Conservation (phyloP, 192 early-diverging fungal genomes). For the Chytriomyces confervae region DNA sequence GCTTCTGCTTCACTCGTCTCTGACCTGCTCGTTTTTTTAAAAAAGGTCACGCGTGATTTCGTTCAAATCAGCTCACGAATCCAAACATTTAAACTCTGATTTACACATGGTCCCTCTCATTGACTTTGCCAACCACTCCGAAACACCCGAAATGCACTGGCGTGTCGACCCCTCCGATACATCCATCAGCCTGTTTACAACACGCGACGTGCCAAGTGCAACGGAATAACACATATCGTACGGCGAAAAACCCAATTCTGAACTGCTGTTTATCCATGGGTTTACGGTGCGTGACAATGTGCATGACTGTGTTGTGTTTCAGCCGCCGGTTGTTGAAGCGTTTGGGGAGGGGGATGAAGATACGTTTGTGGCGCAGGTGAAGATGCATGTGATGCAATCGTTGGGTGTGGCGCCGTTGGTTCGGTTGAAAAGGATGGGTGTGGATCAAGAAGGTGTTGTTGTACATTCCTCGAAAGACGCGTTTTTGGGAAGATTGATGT, state of each 20-base stretch:
- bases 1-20: not conserved
- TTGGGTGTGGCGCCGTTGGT: not conserved
- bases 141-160: conserved; percentile 64
- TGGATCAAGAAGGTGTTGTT: not conserved
- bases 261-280: conserved; percentile 74
- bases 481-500: not conserved
- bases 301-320: conserved; percentile 34
- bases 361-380: not conserved
- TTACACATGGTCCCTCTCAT: conserved; percentile 69
- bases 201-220: conserved; percentile 14
- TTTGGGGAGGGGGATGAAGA: conserved; percentile 31
- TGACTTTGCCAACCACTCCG: conserved; percentile 76
- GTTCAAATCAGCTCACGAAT: conserved; percentile 44
- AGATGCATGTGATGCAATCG: not conserved
- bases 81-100: conserved; percentile 37
- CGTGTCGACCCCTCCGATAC: conserved; percentile 46
- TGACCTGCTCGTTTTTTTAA: not conserved
- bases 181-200: conserved; percentile 34
- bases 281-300: conserved; percentile 65
- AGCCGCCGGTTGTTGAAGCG: conserved; percentile 41
- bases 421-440: not conserved
- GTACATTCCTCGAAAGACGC: not conserved
- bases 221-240: conserved; percentile 66
- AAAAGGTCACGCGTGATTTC: conserved; percentile 61
- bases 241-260: conserved; percentile 72